A percentile compares a stretch with the other conserved stretches of the same genome.
phyloP scores from a whole-genome alignment of 2,329 filamentous ascomycete species.

The Bertia moriformis region DNA sequence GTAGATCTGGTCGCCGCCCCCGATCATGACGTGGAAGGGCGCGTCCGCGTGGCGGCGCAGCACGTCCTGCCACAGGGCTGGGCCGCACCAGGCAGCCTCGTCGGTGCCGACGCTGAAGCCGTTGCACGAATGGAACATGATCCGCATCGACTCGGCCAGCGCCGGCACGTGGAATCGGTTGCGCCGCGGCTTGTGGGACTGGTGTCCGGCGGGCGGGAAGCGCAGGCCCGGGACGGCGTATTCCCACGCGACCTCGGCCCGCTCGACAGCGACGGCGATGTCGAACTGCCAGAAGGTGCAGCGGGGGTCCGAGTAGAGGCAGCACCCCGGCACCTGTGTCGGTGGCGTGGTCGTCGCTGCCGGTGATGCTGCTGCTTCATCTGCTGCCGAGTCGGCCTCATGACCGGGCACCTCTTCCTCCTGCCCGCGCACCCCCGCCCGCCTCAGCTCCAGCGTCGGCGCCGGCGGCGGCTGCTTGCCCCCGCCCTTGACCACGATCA shows the following conservation, averaged over 20 bases:
- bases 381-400: slow-evolving; percentile 16
- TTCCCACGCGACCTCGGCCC: slow-evolving; percentile 56
- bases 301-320: slow-evolving; percentile 50
- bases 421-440: slow-evolving; percentile 16
- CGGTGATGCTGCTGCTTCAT: slow-evolving; percentile 34
- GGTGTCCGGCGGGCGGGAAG: slow-evolving; percentile 39
- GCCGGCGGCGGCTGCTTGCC: slow-evolving; percentile 41
- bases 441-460: slow-evolving; percentile 44
- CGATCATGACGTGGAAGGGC: slow-evolving; percentile 91
- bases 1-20: slow-evolving; percentile 91
- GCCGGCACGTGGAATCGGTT: slow-evolving; percentile 79
- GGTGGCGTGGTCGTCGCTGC: slow-evolving; percentile 13
- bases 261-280: slow-evolving; percentile 60
- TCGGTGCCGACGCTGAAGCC: slow-evolving; percentile 85
- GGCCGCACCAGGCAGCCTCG: slow-evolving; percentile 72
- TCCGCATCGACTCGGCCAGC: slow-evolving; percentile 74
- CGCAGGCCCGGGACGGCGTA: slow-evolving; percentile 59
- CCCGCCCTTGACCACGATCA: slow-evolving; percentile 71
- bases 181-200: slow-evolving; percentile 36
- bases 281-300: slow-evolving; percentile 91
- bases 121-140: slow-evolving; percentile 98
- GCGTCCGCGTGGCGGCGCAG: slow-evolving; percentile 62
- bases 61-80: slow-evolving; percentile 92
- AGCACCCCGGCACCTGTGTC: slow-evolving; percentile 31
- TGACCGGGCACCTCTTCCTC: slow-evolving; percentile 13